Percentiles rank a stretch among this genome's conserved stretches.
Evolutionary conservation across 2,329 filamentous ascomycete species (phyloP).

Genomic region (Paracoccidioides brasiliensis): DNA sequence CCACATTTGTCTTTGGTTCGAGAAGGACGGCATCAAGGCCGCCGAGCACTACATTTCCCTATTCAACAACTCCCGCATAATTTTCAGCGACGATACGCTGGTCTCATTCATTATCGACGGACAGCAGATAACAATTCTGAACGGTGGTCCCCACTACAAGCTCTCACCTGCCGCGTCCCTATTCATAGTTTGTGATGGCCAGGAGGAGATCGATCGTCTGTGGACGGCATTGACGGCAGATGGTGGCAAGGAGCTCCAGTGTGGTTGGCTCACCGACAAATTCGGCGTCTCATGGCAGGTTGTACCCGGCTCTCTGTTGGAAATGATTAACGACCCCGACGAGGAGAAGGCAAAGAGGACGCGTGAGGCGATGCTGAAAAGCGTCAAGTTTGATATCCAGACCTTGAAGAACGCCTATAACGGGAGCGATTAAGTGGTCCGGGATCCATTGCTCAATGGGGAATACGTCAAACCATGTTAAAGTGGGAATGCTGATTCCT

Average conservation of each 20-base stretch:
- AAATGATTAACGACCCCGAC: slow-evolving; percentile 25
- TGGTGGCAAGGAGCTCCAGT: slow-evolving; percentile 27
- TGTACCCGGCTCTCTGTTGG: slow-evolving; percentile 26
- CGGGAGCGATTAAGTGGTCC: slow-evolving; percentile 4
- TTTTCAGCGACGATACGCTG: slow-evolving; percentile 20
- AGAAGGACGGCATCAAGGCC: slow-evolving; percentile 15
- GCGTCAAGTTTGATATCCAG: slow-evolving; percentile 34
- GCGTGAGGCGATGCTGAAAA: slow-evolving; percentile 29
- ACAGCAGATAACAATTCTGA: slow-evolving; percentile 30
- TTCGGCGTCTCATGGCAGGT: slow-evolving; percentile 39
- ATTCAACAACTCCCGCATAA: slow-evolving; percentile 16
- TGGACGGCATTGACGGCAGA: slow-evolving; percentile 34
- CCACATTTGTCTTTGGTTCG: slow-evolving; percentile 15
- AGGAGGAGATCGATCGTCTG: slow-evolving; percentile 37
- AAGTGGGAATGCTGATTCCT: background rate
- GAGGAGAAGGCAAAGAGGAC: slow-evolving; percentile 18
- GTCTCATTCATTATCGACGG: slow-evolving; percentile 31
- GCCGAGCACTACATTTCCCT: slow-evolving; percentile 15
- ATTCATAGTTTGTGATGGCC: slow-evolving; percentile 33
- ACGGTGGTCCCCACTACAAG: slow-evolving; percentile 32
- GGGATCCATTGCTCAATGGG: background rate
- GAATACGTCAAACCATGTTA: background rate
- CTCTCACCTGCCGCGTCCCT: slow-evolving; percentile 33
- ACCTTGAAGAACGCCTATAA: slow-evolving; percentile 26
- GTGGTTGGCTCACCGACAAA: slow-evolving; percentile 36